Evolutionary conservation across 257 asterid genomes (phyloP).

Genomic region (Fraxinus excelsior): DNA sequence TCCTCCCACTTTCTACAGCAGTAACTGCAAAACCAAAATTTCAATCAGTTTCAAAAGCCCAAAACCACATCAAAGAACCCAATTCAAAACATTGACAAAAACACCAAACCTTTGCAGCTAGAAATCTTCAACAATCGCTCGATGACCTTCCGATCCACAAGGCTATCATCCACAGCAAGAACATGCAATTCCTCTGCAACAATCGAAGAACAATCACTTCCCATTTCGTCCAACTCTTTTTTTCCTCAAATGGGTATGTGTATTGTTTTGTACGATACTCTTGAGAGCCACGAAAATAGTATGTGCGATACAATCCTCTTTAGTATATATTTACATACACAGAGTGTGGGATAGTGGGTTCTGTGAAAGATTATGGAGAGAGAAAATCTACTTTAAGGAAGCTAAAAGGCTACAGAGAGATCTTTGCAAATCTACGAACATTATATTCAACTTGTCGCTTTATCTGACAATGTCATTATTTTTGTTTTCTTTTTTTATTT

Average conservation of each 20-base stretch:
- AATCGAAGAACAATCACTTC: constrained; percentile 40
- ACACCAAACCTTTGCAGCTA: constrained; percentile 63
- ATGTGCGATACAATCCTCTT: not conserved
- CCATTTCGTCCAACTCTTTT: constrained; percentile 22
- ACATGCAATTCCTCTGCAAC: constrained; percentile 62
- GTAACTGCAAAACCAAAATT: constrained; percentile 55
- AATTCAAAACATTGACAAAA: not conserved
- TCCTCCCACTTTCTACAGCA: constrained; percentile 85
- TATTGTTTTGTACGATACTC: not conserved
- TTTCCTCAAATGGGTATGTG: not conserved
- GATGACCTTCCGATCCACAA: constrained; percentile 71
- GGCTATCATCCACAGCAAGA: constrained; percentile 85
- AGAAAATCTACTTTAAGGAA: constrained; percentile 58
- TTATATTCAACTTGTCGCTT: constrained; percentile 71
- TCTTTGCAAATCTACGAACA: constrained; percentile 77
- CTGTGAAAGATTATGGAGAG: constrained; percentile 50
- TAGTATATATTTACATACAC: constrained; percentile 7
- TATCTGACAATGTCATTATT: constrained; percentile 37
- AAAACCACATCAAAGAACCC: not conserved
- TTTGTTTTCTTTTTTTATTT: not conserved
- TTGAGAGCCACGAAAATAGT: constrained; percentile 14
- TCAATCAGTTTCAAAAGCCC: not conserved
- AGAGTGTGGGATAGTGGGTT: constrained; percentile 7
- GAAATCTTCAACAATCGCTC: constrained; percentile 70
- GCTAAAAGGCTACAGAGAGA: constrained; percentile 51